These are phyloP conservation scores for Candida chauliodis DNA, from an alignment of 805 yeast genomes.

Conservation along the genomic window DNA sequence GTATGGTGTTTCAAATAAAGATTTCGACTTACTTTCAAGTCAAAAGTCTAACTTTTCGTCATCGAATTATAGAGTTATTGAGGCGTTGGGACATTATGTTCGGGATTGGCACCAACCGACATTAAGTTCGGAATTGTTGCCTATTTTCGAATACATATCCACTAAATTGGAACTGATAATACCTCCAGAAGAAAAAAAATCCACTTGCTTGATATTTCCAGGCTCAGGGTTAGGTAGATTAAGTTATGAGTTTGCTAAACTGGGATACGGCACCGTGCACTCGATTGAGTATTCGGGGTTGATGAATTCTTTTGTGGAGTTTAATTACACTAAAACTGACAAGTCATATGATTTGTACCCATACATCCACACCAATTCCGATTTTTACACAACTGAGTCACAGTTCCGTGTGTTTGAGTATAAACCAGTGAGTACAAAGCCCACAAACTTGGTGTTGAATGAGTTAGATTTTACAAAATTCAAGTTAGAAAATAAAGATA, in stretches of 20 bases:
- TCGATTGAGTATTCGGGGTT: constrained; percentile 74
- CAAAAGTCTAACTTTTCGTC: not conserved
- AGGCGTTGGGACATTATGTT: constrained; percentile 68
- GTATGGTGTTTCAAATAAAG: constrained; percentile 43
- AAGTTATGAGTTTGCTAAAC: constrained; percentile 55
- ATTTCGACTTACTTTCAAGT: constrained; percentile 18
- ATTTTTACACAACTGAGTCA: constrained; percentile 13
- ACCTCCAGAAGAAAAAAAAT: constrained; percentile 22
- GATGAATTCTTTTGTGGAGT: constrained; percentile 70
- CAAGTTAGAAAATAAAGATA: constrained; percentile 18
- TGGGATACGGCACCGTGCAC: constrained; percentile 47
- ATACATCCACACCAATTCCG: constrained; percentile 51
- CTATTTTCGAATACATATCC: constrained; percentile 51
- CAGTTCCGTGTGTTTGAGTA: constrained; percentile 20
- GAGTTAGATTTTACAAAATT: constrained; percentile 67
- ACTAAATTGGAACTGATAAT: constrained; percentile 35
- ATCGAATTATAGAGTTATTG: constrained; percentile 44
- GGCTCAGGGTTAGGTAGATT: constrained; percentile 86
- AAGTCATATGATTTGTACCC: constrained; percentile 33
- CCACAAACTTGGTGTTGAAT: constrained; percentile 44
- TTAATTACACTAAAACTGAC: constrained; percentile 34
- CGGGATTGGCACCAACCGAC: constrained; percentile 64
- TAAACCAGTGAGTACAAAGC: constrained; percentile 29
- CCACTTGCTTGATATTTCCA: constrained; percentile 65
- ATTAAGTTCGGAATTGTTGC: constrained; percentile 29